These are phyloP conservation scores for Arthrocladium fulminans DNA, from an alignment of 2,329 filamentous ascomycete genomes.

Conservation along the genomic window DNA sequence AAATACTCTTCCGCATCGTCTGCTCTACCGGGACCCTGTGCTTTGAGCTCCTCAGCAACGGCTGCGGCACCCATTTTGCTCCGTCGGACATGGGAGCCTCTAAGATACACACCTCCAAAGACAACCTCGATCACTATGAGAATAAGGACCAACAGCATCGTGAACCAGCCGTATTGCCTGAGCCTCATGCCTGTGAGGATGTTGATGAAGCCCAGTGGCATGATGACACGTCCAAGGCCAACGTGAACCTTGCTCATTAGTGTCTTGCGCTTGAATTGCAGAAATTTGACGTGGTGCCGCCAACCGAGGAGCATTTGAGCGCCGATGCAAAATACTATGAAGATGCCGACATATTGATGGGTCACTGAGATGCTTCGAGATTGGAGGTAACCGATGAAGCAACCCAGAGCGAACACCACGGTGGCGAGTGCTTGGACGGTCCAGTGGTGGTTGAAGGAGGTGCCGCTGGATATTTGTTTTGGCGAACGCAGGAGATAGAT, in stretches of 20 bases:
- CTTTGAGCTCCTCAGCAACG: constrained; percentile 10
- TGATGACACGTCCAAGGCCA: constrained; percentile 24
- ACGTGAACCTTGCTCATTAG: constrained; percentile 24
- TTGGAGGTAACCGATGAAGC: constrained; percentile 35
- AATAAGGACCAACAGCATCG: constrained; percentile 15
- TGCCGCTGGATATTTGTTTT: constrained; percentile 23
- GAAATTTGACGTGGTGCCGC: constrained; percentile 32
- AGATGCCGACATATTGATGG: constrained; percentile 41
- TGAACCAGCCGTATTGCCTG: constrained; percentile 22
- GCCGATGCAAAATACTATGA: constrained; percentile 29
- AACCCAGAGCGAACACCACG: constrained; percentile 30
- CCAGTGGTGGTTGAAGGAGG: constrained; percentile 32
- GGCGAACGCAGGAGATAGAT: constrained; percentile 32
- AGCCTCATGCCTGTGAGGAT: constrained; percentile 18
- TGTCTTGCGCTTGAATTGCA: constrained; percentile 15
- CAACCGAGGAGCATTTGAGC: constrained; percentile 33
- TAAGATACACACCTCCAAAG: constrained; percentile 11
- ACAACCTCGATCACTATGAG: constrained; percentile 18
- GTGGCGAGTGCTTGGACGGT: constrained; percentile 32
- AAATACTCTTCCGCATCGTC: constrained; percentile 24
- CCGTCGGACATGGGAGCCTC: constrained; percentile 9
- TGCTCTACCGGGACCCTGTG: constrained; percentile 1
- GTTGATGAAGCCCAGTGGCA: constrained; percentile 24
- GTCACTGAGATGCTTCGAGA: constrained; percentile 35
- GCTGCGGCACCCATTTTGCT: constrained; percentile 4